Conservation (phyloP, 2,329 filamentous ascomycete species). For the Beauveria caledonica region DNA sequence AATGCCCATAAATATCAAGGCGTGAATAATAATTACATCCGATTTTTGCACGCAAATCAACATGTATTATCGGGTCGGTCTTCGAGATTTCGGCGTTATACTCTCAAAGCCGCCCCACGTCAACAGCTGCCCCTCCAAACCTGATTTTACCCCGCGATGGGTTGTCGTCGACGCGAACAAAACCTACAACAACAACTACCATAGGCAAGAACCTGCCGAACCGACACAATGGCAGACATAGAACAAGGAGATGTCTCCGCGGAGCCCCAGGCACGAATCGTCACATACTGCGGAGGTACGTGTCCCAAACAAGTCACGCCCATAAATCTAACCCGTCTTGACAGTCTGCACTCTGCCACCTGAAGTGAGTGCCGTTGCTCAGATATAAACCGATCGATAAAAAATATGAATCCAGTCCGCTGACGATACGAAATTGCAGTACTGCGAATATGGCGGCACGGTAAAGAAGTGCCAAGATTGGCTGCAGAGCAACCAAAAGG, state of each 20-base stretch:
- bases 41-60: background rate
- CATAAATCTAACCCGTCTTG: constrained; percentile 9
- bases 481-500: constrained; percentile 67
- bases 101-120: constrained; percentile 2
- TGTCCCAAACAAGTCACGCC: constrained; percentile 12
- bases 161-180: background rate
- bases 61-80: background rate
- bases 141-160: constrained; percentile 11
- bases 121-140: constrained; percentile 10
- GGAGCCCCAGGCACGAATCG: constrained; percentile 43
- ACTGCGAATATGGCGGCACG: constrained; percentile 97
- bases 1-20: too few species aligned
- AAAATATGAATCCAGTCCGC: constrained; percentile 14
- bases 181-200: background rate
- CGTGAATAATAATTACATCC: background rate
- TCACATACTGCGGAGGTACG: constrained; percentile 53
- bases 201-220: background rate
- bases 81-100: background rate
- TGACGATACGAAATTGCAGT: constrained; percentile 47
- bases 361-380: constrained; percentile 37
- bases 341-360: constrained; percentile 57
- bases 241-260: constrained; percentile 36
- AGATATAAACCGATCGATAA: constrained; percentile 8
- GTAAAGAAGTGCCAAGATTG: constrained; percentile 96
- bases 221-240: constrained; percentile 44